A percentile compares a stretch with the other conserved stretches of the same genome.
phyloP scores from a whole-genome alignment of 768 basidiomycete genomes.

The Collybia sordida region DNA sequence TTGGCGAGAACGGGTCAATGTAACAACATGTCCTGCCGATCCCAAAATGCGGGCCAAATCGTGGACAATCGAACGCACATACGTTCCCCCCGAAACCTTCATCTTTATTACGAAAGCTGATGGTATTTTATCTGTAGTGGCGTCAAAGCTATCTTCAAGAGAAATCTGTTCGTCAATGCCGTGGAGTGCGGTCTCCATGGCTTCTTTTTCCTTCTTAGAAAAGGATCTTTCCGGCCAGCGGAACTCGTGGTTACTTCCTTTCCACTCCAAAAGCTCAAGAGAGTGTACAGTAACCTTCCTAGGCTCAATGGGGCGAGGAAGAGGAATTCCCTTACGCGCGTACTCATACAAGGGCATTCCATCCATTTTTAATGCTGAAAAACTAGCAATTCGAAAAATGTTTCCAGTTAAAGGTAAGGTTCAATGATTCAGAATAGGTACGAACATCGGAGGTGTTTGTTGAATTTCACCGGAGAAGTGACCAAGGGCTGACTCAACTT shows the following conservation, averaged over 20 bases:
- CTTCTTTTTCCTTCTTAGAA: constrained; percentile 63
- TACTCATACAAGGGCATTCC: constrained; percentile 95
- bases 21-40: constrained; percentile 92
- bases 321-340: constrained; percentile 84
- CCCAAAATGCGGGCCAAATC: constrained; percentile 85
- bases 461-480: constrained; percentile 84
- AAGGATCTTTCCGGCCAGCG: constrained; percentile 74
- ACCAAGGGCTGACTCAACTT: constrained; percentile 66
- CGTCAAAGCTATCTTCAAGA: constrained; percentile 41
- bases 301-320: constrained; percentile 92
- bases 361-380: constrained; percentile 98
- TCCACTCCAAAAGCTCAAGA: constrained; percentile 79
- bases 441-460: constrained; percentile 91
- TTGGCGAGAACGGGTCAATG: constrained; percentile 85
- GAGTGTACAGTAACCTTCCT: constrained; percentile 82
- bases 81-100: constrained; percentile 95
- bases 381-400: constrained; percentile 47
- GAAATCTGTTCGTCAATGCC: constrained; percentile 39
- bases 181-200: constrained; percentile 65
- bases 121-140: constrained; percentile 40
- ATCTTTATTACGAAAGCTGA: constrained; percentile 85
- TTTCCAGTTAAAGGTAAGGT: too few relatives aligned
- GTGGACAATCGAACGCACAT: constrained; percentile 94
- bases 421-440: constrained; percentile 5
- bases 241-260: constrained; percentile 72